A percentile compares a stretch with the other conserved stretches of the same genome.
Evolutionary conservation across 2,329 filamentous ascomycete genomes (phyloP).

Genomic region (Fusarium paranaense): DNA sequence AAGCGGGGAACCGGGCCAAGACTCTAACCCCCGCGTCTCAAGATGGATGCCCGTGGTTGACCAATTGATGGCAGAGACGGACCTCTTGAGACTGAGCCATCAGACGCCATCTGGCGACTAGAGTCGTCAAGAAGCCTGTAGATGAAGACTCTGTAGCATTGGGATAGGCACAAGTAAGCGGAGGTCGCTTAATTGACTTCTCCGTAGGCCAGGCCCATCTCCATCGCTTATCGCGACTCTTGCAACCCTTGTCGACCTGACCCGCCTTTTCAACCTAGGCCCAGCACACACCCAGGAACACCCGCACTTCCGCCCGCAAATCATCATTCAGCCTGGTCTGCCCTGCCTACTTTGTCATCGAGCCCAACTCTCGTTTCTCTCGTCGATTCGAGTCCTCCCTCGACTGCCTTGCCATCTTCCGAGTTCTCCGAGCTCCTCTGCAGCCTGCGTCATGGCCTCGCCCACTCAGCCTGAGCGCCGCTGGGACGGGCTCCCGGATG

Average conservation of each 20-base stretch:
- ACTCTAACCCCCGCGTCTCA: neutral
- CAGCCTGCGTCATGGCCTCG: slow-evolving; percentile 43
- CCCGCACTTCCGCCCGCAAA: slow-evolving; percentile 2
- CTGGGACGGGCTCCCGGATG: slow-evolving; percentile 68
- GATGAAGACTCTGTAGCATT: neutral
- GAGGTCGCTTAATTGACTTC: slow-evolving; percentile 15
- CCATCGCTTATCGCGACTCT: slow-evolving; percentile 29
- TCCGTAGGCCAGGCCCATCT: neutral
- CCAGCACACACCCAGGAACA: neutral
- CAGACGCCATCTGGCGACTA: neutral
- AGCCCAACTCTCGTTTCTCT: neutral
- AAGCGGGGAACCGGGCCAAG: neutral
- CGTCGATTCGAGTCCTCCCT: neutral
- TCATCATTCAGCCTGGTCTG: neutral
- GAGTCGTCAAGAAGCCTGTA: slow-evolving; percentile 2
- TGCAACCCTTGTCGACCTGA: slow-evolving; percentile 12
- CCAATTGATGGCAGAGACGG: neutral
- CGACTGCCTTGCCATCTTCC: neutral
- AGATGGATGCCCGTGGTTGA: neutral
- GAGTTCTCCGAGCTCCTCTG: neutral
- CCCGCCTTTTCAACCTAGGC: neutral
- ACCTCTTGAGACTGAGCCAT: neutral
- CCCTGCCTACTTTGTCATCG: neutral
- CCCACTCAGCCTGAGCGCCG: slow-evolving; percentile 29
- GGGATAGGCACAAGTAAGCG: slow-evolving; percentile 1